Conservation (phyloP, 2,329 filamentous ascomycete genomes). For the Sporothrix brasiliensis region DNA sequence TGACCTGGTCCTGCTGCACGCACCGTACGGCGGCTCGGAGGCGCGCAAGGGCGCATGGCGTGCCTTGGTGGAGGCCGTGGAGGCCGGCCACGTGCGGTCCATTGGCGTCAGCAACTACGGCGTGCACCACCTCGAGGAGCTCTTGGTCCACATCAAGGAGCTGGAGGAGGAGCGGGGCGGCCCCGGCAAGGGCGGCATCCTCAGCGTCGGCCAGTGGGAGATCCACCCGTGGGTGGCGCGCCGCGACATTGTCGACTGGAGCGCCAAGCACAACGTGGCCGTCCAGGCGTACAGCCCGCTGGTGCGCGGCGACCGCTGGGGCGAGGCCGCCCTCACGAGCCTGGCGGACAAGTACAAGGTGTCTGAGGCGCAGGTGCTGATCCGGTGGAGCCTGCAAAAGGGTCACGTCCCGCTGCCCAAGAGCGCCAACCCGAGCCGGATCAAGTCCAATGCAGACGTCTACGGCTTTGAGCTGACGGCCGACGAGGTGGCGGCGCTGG, state of each 20-base stretch:
- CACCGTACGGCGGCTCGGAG: constrained; percentile 60
- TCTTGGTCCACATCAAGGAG: constrained; percentile 60
- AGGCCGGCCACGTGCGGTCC: constrained; percentile 63
- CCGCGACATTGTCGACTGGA: constrained; percentile 80
- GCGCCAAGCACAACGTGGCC: constrained; percentile 62
- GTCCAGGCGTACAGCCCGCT: constrained; percentile 67
- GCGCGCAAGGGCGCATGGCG: constrained; percentile 63
- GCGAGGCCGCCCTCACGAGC: constrained; percentile 65
- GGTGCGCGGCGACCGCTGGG: constrained; percentile 68
- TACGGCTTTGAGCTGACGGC: constrained; percentile 62
- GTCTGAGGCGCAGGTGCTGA: constrained; percentile 73
- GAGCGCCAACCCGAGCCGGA: constrained; percentile 61
- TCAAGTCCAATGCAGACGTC: constrained; percentile 65
- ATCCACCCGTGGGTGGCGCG: constrained; percentile 85
- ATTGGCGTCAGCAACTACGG: constrained; percentile 69
- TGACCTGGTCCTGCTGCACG: constrained; percentile 66
- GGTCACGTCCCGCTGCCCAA: constrained; percentile 68
- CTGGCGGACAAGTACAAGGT: constrained; percentile 73
- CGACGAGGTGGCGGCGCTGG: constrained; percentile 58
- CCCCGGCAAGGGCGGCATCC: constrained; percentile 66
- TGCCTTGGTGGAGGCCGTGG: constrained; percentile 65
- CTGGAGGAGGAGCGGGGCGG: constrained; percentile 64
- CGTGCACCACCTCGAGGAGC: constrained; percentile 63
- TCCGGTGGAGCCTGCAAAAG: constrained; percentile 83
- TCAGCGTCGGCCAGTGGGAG: constrained; percentile 87